Evolutionary conservation across 805 yeast species (phyloP).

Genomic region (Candida railenensis): DNA sequence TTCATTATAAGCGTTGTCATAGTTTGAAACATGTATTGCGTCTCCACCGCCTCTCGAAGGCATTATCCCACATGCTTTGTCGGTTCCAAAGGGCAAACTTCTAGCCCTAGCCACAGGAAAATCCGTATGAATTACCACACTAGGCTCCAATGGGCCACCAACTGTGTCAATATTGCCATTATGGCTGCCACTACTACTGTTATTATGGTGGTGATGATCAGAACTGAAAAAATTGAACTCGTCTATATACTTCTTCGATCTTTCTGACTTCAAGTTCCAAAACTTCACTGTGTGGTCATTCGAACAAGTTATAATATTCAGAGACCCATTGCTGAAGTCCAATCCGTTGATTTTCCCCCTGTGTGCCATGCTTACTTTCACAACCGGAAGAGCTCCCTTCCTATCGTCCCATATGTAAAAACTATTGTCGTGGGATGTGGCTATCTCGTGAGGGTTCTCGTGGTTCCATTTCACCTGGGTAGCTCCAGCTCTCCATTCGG

Average conservation of each 20-base stretch:
- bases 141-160: conserved; percentile 37
- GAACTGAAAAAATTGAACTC: conserved; percentile 20
- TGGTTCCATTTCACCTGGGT: conserved; percentile 94
- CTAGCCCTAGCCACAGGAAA: conserved; percentile 91
- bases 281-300: conserved; percentile 79
- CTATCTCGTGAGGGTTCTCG: conserved; percentile 69
- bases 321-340: conserved; percentile 68
- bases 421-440: conserved; percentile 81
- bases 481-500: conserved; percentile 96
- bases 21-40: conserved; percentile 54
- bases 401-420: conserved; percentile 88
- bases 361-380: conserved; percentile 66
- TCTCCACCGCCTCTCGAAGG: conserved; percentile 86
- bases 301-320: conserved; percentile 74
- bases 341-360: conserved; percentile 85
- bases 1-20: conserved; percentile 32
- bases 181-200: background rate
- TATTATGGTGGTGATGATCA: background rate
- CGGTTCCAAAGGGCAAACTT: conserved; percentile 81
- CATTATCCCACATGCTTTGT: conserved; percentile 76
- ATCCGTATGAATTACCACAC: conserved; percentile 61
- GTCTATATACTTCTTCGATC: conserved; percentile 11
- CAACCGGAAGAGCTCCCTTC: conserved; percentile 74
- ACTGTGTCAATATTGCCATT: background rate
- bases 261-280: conserved; percentile 60